phyloP scores from a whole-genome alignment of 2,329 filamentous ascomycete species.

The Aspergillus neoniger region DNA sequence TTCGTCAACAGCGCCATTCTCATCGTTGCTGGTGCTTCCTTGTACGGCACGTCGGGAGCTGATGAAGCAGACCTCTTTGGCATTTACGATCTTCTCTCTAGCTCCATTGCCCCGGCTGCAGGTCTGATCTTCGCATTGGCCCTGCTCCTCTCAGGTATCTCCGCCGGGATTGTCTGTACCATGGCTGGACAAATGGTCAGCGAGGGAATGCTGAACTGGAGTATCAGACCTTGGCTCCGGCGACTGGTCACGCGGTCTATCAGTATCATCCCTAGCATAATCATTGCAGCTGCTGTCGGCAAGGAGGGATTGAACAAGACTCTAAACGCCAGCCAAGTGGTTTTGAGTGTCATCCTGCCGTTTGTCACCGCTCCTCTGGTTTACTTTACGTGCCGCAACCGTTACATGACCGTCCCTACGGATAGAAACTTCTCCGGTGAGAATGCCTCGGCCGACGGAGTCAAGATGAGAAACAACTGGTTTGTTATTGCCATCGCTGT shows the following conservation, averaged over 20 bases:
- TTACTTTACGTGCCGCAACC: conserved; percentile 77
- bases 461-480: conserved; percentile 74
- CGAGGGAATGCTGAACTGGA: conserved; percentile 79
- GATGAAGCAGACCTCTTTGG: conserved; percentile 75
- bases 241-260: conserved; percentile 76
- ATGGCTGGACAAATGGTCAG: conserved; percentile 88
- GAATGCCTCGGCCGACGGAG: conserved; percentile 31
- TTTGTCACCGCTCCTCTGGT: conserved; percentile 82
- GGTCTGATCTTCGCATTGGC: conserved; percentile 84
- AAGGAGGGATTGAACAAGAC: conserved; percentile 69
- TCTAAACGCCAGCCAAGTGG: conserved; percentile 75
- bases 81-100: conserved; percentile 72
- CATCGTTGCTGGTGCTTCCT: conserved; percentile 75
- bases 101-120: conserved; percentile 70
- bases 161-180: conserved; percentile 83
- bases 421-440: conserved; percentile 41
- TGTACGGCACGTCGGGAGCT: conserved; percentile 65
- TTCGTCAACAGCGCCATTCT: conserved; percentile 84
- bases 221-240: conserved; percentile 73
- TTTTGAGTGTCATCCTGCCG: conserved; percentile 74
- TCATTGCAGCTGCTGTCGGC: conserved; percentile 79
- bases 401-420: conserved; percentile 73
- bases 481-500: conserved; percentile 60
- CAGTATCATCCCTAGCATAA: conserved; percentile 78
- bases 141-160: conserved; percentile 75